Percentiles rank a stretch among this genome's conserved stretches.
phyloP scores from a whole-genome alignment of 345 rosid genomes.

The Linum trigynum region DNA sequence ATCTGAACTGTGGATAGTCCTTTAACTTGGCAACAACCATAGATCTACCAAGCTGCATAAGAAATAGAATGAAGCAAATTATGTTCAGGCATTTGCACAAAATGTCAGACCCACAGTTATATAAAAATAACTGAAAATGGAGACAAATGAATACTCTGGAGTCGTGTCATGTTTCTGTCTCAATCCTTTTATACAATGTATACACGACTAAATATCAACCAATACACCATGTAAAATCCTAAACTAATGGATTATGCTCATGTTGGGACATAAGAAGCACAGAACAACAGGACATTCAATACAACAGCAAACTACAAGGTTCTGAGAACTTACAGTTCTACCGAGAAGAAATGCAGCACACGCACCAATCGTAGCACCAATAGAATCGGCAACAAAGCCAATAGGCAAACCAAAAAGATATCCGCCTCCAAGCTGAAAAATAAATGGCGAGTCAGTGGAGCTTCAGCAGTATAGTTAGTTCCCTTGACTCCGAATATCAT shows the following conservation, averaged over 20 bases:
- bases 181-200: neutral
- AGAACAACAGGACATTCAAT: neutral
- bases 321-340: slow-evolving; percentile 48
- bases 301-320: neutral
- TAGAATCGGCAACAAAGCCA: slow-evolving; percentile 90
- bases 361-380: slow-evolving; percentile 88
- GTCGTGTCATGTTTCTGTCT: neutral
- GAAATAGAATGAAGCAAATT: neutral
- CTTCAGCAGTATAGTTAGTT: neutral
- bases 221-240: too few species aligned
- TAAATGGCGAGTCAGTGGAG: slow-evolving; percentile 13
- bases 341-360: slow-evolving; percentile 95
- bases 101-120: neutral
- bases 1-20: slow-evolving; percentile 90
- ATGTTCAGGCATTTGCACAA: neutral
- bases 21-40: slow-evolving; percentile 77
- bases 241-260: too few species aligned
- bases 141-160: neutral
- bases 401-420: slow-evolving; percentile 90
- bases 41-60: slow-evolving; percentile 64
- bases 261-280: neutral
- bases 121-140: neutral
- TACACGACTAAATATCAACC: too few species aligned
- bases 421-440: slow-evolving; percentile 92
- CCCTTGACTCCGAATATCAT: neutral